These are phyloP conservation scores for Leccinum aurantiacum DNA, from an alignment of 768 basidiomycete species.

Conservation along the genomic window DNA sequence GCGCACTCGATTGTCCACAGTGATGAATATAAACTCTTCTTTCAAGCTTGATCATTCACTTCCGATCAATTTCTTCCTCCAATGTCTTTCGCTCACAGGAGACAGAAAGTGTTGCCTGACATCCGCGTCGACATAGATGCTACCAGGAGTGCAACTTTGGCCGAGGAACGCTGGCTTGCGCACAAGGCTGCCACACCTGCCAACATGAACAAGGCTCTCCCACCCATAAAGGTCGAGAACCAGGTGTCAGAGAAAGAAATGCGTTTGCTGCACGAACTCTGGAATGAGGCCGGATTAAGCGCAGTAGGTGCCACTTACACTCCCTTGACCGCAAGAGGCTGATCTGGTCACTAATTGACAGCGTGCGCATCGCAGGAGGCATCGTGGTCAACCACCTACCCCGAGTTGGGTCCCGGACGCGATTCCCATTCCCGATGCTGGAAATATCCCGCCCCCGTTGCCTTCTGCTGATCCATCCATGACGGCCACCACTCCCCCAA, in stretches of 20 bases:
- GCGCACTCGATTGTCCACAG: slow-evolving; percentile 1
- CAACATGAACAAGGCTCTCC: slow-evolving; percentile 10
- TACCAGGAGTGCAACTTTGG: background rate
- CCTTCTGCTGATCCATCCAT: slow-evolving; percentile 6
- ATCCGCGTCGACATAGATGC: slow-evolving; percentile 16
- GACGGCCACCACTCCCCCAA: background rate
- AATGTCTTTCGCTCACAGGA: slow-evolving; percentile 12
- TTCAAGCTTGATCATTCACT: background rate
- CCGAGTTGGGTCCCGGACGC: slow-evolving; percentile 9
- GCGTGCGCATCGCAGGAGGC: slow-evolving; percentile 26
- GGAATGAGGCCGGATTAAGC: slow-evolving; percentile 28
- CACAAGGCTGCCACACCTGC: background rate
- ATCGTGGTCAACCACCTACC: slow-evolving; percentile 1
- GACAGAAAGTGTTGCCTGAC: slow-evolving; percentile 24
- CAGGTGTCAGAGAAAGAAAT: slow-evolving; percentile 21
- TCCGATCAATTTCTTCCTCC: background rate
- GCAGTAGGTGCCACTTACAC: slow-evolving; percentile 14
- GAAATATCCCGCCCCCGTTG: background rate
- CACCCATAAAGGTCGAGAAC: slow-evolving; percentile 20
- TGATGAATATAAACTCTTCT: slow-evolving; percentile 8
- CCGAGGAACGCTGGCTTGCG: background rate
- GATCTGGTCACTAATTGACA: slow-evolving; percentile 15
- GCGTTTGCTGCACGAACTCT: slow-evolving; percentile 19
- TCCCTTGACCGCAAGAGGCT: background rate
- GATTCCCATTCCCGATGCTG: slow-evolving; percentile 14